Percentiles rank a stretch among this genome's conserved stretches.
phyloP scores from a whole-genome alignment of 208 protist species.

The Crithidia sp. region DNA sequence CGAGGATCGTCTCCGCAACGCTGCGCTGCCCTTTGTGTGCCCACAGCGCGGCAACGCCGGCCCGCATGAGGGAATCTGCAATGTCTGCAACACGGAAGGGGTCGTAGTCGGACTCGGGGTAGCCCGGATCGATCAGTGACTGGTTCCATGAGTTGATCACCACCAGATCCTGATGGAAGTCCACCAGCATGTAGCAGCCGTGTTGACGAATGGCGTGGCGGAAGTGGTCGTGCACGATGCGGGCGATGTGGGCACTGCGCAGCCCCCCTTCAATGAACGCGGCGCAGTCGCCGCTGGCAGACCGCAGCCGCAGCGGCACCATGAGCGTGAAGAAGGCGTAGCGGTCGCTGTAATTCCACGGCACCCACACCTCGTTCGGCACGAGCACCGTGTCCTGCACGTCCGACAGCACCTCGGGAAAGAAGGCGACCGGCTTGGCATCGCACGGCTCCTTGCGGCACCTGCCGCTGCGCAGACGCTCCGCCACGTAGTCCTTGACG shows the following conservation, averaged over 20 bases:
- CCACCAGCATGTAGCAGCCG: conserved; percentile 49
- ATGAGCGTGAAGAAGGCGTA: conserved; percentile 19
- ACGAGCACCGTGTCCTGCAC: background rate
- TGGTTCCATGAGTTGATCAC: conserved; percentile 57
- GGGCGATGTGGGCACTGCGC: conserved; percentile 15
- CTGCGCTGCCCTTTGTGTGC: background rate
- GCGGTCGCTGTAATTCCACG: conserved; percentile 1
- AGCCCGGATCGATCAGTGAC: background rate
- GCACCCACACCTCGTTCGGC: conserved; percentile 8
- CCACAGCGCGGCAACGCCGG: background rate
- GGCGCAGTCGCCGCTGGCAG: background rate
- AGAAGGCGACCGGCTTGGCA: background rate
- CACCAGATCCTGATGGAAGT: conserved; percentile 25
- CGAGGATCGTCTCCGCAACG: background rate
- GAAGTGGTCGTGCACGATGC: conserved; percentile 23
- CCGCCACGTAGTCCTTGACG: background rate
- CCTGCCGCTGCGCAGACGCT: background rate
- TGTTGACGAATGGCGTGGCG: conserved; percentile 34
- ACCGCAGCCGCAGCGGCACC: conserved; percentile 8
- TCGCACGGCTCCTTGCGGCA: background rate
- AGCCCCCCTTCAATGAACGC: conserved; percentile 26
- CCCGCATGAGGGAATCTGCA: conserved; percentile 22
- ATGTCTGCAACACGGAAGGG: conserved; percentile 12
- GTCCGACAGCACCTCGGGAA: background rate
- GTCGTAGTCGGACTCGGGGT: background rate